These are phyloP conservation scores for Tetracentron sinense DNA, from an alignment of 164 flowering plant species.

Conservation along the genomic window DNA sequence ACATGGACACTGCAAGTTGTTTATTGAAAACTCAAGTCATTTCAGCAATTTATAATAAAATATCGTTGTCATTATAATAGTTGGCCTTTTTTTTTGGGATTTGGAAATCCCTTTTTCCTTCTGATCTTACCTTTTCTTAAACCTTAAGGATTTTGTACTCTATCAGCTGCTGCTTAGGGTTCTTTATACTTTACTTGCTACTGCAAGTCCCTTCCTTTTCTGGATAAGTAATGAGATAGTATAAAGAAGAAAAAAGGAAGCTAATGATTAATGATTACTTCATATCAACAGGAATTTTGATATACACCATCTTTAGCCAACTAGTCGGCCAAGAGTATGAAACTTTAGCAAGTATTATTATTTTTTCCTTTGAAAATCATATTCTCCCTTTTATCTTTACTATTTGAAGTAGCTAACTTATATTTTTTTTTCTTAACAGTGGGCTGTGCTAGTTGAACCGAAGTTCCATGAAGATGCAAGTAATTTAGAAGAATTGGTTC, in stretches of 20 bases:
- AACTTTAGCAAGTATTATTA: no score
- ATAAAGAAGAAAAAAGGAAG: not conserved
- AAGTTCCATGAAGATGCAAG: conserved; percentile 90
- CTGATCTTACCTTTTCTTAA: not conserved
- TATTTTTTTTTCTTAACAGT: conserved; percentile 49
- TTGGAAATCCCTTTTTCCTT: not conserved
- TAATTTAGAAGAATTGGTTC: conserved; percentile 80
- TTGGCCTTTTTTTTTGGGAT: no score
- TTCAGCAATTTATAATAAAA: no score
- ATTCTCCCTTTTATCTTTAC: not conserved
- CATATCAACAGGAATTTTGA: not conserved
- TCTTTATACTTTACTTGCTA: no score
- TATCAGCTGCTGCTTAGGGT: no score
- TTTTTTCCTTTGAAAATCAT: not conserved
- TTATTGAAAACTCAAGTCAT: no score
- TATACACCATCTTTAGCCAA: no score
- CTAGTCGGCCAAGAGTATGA: no score
- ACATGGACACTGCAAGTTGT: not conserved
- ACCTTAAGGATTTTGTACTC: no score
- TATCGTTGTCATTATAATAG: no score
- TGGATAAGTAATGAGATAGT: not conserved
- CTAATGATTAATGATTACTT: not conserved
- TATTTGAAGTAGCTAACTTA: not conserved
- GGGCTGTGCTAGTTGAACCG: conserved; percentile 87
- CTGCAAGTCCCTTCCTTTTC: not conserved